Base-by-base conservation (phyloP, 2,329 filamentous ascomycete genomes). In the Podosphaera leucotricha region DNA sequence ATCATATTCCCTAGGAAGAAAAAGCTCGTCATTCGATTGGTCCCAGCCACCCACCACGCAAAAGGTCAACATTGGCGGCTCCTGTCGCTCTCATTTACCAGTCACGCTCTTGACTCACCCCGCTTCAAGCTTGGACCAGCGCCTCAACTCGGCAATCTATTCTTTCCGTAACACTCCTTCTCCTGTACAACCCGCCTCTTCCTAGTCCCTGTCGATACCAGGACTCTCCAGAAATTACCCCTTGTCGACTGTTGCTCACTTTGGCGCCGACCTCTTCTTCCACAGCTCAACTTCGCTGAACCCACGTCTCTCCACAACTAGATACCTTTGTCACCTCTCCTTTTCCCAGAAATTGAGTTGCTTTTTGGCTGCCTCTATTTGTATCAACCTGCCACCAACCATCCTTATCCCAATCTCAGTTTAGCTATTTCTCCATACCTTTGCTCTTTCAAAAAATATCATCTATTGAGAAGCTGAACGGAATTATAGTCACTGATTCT, bases 211-310 rank as follows among this genome's bases (percentile, higher is more conserved):
- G 18, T 22, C 18, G 26, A 10, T 42, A 42, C 24, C 24, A 35
- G 28, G 28, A 16, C 16, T 20, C 28, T 18, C 18, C 11, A 18
- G 28, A 20, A 20, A 33, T 33, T 21, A 19, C n/a, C 24, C 28
- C 24, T 22, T 30, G 40, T 26, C 13, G n/a, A 33, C 28, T 33
- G 28, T 33, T 33, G 28, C 33, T 19, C 4, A 42, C 40, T 26
- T 26, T 16, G 40, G 40, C 40, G 16, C 40, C 40, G 26, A 42
- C 40, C 19, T 42, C 40, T 33, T 42, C 24, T 42, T 22, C 26
- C 40, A 26, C 26, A 33, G 16, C 40, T 21, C 39, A 15, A 6
- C 39, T 26, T 28, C 22, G 13, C 16, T 28, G 22, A 41, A 16
- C 39, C 39, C 39, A 13, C 39, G 39, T 22, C 22, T 41, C n/a